Base-by-base conservation (phyloP, 495 filamentous ascomycete species). In the Hapsidospora chrysogenum region DNA sequence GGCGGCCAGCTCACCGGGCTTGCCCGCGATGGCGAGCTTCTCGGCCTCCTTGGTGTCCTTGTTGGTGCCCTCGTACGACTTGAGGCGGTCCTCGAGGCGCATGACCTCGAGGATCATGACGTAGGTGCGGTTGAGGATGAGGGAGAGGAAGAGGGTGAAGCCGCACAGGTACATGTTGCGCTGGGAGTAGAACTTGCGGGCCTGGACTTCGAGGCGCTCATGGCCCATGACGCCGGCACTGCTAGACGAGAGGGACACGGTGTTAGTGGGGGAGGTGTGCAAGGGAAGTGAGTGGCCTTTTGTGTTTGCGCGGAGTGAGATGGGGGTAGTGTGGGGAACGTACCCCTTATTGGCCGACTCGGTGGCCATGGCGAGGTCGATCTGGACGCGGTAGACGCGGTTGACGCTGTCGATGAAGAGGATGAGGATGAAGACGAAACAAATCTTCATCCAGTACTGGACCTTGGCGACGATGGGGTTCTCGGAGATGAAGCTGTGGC, bases 151-250 rank as follows among this genome's bases (percentile, higher is more conserved):
- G 40, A 96, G 79, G 0, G 89, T 97, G 68, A 97, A 97, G 47
- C 89, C 89, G 61, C 92, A 96, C 37, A 97, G 85, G 64, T 97
- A 97, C 92, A 97, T 95, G 74, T 97, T 97, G 52, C 89, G 87
- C 64, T 97, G 86, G 40, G 86, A 92, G 73, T 97, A 97, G 69
- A 97, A 97, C 59, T 96, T 96, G 67, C 89, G 86, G 40, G 89
- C 89, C 57, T 97, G 89, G 13, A 95, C 85, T 60, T 97, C 89
- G 74, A 92, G 83, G 42, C 89, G 85, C 54, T 93, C 89, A 56
- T 80, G 78, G 33, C 92, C 81, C 53, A 77, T 76, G 25, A 92
- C 67, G 34, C 77, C 72, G 32, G 74, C 72, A 44, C 72, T 75
- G 44, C 61, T 60, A 29, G 20, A n/a, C n/a, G n/a, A n/a, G n/a